These are phyloP conservation scores for Phytophthora megakarya DNA, from an alignment of 352 stramenopile genomes.

Conservation along the genomic window DNA sequence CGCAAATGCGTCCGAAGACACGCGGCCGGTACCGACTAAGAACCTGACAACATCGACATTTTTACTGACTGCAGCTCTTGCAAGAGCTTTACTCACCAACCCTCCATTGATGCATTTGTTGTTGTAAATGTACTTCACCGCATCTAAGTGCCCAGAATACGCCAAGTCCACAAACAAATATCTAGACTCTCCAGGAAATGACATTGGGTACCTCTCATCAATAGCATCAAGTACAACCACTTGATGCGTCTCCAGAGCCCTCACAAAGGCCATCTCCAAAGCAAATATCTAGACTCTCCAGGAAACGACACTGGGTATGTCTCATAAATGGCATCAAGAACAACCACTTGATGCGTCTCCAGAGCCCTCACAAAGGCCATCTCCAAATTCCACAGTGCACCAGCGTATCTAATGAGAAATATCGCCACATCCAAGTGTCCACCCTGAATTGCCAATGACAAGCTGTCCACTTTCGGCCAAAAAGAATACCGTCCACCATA, in stretches of 20 bases:
- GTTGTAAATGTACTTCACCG: slow-evolving; percentile 4
- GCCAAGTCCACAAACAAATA: neutral
- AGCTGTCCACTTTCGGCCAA: neutral
- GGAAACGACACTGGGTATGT: neutral
- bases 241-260: neutral
- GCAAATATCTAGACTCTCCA: neutral
- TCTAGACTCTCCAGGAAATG: too few species aligned
- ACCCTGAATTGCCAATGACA: neutral
- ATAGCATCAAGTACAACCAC: too few species aligned
- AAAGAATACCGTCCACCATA: neutral
- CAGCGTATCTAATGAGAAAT: neutral
- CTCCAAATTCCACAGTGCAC: neutral
- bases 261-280: neutral
- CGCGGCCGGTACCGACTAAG: neutral
- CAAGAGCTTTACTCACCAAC: neutral
- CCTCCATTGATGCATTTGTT: neutral
- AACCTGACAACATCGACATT: neutral
- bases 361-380: neutral
- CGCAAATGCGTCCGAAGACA: neutral
- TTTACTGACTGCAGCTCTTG: neutral
- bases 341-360: neutral
- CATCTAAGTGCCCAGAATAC: neutral
- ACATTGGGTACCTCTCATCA: neutral
- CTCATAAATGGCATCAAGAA: slow-evolving; percentile 1
- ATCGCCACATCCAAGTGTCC: neutral